Base-by-base conservation (phyloP, 352 stramenopile species). In the Paralagenidium karlingii region DNA sequence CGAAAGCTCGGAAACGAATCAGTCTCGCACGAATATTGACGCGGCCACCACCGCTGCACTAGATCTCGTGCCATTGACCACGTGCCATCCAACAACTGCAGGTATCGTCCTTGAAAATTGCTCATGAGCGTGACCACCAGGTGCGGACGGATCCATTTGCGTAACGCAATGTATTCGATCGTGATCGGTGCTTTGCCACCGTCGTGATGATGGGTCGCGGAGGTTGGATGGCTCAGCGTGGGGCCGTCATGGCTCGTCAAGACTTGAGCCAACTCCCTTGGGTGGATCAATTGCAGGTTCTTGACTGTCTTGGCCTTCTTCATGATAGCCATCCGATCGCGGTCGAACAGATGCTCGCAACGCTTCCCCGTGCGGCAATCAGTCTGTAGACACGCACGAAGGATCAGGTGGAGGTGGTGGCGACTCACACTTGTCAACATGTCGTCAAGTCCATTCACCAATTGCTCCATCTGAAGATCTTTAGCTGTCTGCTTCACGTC, bases 351-450 rank as follows among this genome's bases (percentile, higher is more conserved):
- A n/a, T n/a, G 55, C 5, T 47, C 38, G 56, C 57, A 71, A 10
- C 50, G 46, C 22, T 45, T 32, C 0, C 63, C 66, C 1, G 66
- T 69, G 5, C 47, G 47, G 24, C 54, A 74, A 24, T 80, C 59
- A 0, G 66, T 80, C 22, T 64, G 57, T 8, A 80, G 42, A 8
- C 70, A 40, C 5, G 66, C 60, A 9, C 63, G 60, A 12, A 80
- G 45, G 43, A 76, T 58, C 11, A 49, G 68, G 37, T 74, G 62
- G 32, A 80, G 54, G 46, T 80, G 66, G 42, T 70, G 74, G n/a
- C 63, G 58, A 24, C 63, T 74, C 3, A 70, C 18, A 46, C 76
- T 63, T 20, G 58, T 43, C 18, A 80, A 51, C 24, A 61, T 53
- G 6, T 60, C 51, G 31, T 77, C 47, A 24, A 80, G 51, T 13